These are phyloP conservation scores for Neonectria ditissima DNA, from an alignment of 2,329 filamentous ascomycete species.

Conservation along the genomic window DNA sequence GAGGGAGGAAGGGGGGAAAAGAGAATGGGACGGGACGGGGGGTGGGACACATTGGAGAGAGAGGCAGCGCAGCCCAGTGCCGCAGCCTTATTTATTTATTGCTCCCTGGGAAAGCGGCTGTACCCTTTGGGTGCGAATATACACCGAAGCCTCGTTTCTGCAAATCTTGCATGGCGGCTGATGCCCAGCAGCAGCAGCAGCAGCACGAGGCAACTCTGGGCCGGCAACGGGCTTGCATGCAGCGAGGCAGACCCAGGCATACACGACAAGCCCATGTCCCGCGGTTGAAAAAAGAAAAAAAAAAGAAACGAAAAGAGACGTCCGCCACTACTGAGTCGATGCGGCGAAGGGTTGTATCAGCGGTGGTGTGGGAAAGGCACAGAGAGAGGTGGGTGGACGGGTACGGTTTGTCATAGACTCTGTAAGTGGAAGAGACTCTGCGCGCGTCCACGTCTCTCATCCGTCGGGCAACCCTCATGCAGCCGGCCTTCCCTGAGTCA, in stretches of 20 bases:
- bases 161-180: no score
- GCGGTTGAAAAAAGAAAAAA: background rate
- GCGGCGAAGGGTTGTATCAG: background rate
- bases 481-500: background rate
- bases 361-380: background rate
- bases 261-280: background rate
- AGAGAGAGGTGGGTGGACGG: background rate
- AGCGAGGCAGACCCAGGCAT: background rate
- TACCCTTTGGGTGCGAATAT: no score
- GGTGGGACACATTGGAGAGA: background rate
- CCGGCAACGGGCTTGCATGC: background rate
- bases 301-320: background rate
- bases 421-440: background rate
- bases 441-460: background rate
- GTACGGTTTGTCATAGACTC: background rate
- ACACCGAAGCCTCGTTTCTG: background rate
- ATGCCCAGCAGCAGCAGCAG: no score
- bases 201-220: background rate
- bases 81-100: conserved; percentile 10
- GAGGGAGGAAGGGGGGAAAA: background rate
- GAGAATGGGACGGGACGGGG: background rate
- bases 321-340: no score
- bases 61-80: conserved; percentile 3
- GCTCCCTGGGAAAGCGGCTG: background rate
- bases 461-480: background rate